A percentile compares a stretch with the other conserved stretches of the same genome.
Conservation (phyloP, 768 basidiomycete genomes). For the Pisolithus marmoratus region DNA sequence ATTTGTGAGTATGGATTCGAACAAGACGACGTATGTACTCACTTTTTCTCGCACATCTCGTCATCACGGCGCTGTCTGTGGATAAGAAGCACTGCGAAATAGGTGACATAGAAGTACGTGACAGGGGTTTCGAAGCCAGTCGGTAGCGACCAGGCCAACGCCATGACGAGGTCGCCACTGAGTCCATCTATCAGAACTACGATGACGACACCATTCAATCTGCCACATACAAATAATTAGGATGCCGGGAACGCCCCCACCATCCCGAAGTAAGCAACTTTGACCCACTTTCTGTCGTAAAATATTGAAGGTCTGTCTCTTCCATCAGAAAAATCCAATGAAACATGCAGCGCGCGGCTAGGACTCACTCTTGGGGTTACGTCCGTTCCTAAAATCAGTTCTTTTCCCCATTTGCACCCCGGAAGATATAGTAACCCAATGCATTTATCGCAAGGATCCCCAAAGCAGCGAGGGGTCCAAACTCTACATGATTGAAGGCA, state of each 20-base stretch:
- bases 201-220: not conserved
- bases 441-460: constrained; percentile 60
- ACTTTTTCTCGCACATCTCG: constrained; percentile 87
- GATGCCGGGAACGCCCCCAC: constrained; percentile 95
- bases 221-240: constrained; percentile 71
- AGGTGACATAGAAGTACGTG: constrained; percentile 91
- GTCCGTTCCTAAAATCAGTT: constrained; percentile 91
- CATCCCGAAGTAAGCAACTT: constrained; percentile 93
- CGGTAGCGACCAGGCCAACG: constrained; percentile 87
- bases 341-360: not conserved
- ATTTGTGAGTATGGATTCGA: constrained; percentile 86
- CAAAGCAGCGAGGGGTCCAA: constrained; percentile 52
- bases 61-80: constrained; percentile 92
- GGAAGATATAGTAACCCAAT: constrained; percentile 88
- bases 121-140: constrained; percentile 90
- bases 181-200: not conserved
- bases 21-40: constrained; percentile 83
- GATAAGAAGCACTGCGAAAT: constrained; percentile 84
- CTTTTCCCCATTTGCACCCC: constrained; percentile 86
- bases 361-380: constrained; percentile 80
- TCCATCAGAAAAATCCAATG: constrained; percentile 1
- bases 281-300: constrained; percentile 79
- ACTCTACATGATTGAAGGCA: constrained; percentile 79
- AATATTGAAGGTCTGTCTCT: constrained; percentile 61
- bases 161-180: constrained; percentile 86